These are phyloP conservation scores for Heritiera littoralis DNA, from an alignment of 345 rosid genomes.

Conservation along the genomic window DNA sequence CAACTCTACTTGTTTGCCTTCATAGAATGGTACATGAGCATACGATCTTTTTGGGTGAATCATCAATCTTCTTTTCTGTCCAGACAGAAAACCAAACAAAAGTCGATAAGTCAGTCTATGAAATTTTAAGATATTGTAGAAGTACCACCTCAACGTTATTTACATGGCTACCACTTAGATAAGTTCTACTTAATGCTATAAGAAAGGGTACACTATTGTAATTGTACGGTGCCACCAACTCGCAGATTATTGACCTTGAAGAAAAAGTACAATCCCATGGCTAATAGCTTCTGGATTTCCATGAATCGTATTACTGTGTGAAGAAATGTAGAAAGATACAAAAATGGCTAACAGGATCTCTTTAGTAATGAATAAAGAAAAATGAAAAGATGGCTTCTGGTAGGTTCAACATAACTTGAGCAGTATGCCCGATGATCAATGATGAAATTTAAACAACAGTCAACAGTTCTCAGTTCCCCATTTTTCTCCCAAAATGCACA, in stretches of 20 bases:
- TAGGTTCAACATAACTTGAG: neutral
- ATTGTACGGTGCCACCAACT: neutral
- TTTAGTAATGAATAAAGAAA: neutral
- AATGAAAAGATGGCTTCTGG: neutral
- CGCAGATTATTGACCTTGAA: neutral
- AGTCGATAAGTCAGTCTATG: neutral
- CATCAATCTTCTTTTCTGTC: constrained; percentile 86
- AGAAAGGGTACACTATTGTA: neutral
- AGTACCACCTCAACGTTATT: neutral
- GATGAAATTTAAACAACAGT: neutral
- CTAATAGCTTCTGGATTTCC: neutral
- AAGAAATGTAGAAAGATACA: neutral
- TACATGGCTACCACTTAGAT: neutral
- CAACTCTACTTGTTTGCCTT: constrained; percentile 28
- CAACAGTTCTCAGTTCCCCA: neutral
- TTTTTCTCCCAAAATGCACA: neutral
- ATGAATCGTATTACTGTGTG: neutral
- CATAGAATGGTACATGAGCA: constrained; percentile 87
- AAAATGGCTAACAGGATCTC: neutral
- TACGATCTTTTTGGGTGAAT: constrained; percentile 64
- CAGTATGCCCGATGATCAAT: neutral
- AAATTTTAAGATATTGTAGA: neutral
- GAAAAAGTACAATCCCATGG: neutral
- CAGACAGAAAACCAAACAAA: constrained; percentile 21
- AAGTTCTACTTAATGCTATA: neutral